These are phyloP conservation scores for Coelastrella sp. DNA, from an alignment of 139 green algal genomes.

Conservation along the genomic window DNA sequence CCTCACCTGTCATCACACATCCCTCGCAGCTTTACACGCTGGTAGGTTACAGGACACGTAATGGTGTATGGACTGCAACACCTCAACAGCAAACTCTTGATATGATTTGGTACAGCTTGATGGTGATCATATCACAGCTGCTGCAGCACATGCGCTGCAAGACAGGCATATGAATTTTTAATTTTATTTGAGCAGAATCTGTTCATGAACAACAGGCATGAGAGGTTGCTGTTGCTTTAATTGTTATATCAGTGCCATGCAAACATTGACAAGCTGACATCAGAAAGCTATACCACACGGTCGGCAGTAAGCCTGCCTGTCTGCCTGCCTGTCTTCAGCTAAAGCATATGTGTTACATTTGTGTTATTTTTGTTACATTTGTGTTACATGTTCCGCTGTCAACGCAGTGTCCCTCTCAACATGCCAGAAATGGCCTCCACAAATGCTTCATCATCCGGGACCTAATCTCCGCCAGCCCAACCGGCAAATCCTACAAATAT, in stretches of 20 bases:
- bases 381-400: neutral
- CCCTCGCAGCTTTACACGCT: slow-evolving; percentile 19
- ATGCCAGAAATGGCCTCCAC: neutral
- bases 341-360: neutral
- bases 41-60: neutral
- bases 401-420: slow-evolving; percentile 29
- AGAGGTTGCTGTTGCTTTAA: no score
- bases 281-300: no score
- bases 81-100: neutral
- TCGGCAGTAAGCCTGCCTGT: no score
- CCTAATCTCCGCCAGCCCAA: neutral
- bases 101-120: neutral
- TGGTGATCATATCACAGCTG: no score
- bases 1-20: slow-evolving; percentile 13
- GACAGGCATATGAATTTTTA: no score
- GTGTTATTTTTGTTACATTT: neutral
- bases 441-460: slow-evolving; percentile 33
- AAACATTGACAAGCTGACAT: no score
- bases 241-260: no score
- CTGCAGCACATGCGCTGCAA: no score
- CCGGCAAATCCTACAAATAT: neutral
- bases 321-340: neutral
- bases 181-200: no score
- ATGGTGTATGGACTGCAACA: neutral
- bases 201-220: no score